Base-by-base conservation (phyloP, 129 eudicot genomes). In the Heracleum sosnowskyi region DNA sequence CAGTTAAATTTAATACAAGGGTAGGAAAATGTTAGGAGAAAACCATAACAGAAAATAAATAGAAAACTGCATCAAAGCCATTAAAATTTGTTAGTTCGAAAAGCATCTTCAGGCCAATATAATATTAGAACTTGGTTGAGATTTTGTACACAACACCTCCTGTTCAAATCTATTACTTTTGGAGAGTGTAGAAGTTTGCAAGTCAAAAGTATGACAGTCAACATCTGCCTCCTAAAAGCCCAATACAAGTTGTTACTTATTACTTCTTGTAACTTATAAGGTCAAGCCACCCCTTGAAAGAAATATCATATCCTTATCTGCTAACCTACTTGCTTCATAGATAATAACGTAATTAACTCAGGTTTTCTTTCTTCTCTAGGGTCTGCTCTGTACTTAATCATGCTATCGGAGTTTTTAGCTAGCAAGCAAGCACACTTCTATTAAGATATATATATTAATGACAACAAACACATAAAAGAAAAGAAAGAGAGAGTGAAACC, bases 401-500 rank as follows among this genome's bases (percentile, higher is more conserved):
- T 74, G 77, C 47, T 0, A 42, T 72, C 26, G 0, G 37, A 41
- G 24, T 73, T 26, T 1, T n/a, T n/a, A n/a, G n/a, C 5, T 28
- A 74, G 49, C 17, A 37, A 44, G 76, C 51, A 73, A 41, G 17
- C 53, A 26, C 33, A 33, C 7, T 49, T 44, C 29, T n/a, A 28
- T 72, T 44, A 22, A 28, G 24, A 74, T 13, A 74, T 31, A 31
- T 22, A 31, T 37, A 78, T 62, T 41, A 20, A 13, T 41, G 55
- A 44, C 7, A 42, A 64, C 35, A 64, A 49, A 63, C 41, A 76
- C 16, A 78, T 36, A 24, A 44, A 16, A 74, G 9, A 80, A 31
- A 78, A 22, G 31, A 42, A 76, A 18, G 41, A 60, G 34, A 76
- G 84, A 71, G 63, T 28, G 36, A 41, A 68, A 80, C 64, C 22